Evolutionary conservation across 345 rosid genomes (phyloP).

Genomic region (Theobroma cacao): DNA sequence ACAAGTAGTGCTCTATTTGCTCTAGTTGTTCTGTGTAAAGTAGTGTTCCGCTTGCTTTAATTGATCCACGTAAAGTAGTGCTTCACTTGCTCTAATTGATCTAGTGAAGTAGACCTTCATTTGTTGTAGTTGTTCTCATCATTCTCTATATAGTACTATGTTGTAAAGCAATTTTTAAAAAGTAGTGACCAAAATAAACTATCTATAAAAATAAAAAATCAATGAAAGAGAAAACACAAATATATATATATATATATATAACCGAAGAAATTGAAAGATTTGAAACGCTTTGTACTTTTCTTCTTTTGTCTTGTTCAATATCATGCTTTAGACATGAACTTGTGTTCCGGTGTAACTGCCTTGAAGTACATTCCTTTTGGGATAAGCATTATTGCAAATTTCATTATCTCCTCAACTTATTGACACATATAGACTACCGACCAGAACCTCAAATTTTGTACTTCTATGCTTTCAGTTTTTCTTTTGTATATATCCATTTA

Average conservation of each 20-base stretch:
- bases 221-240: no score
- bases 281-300: not conserved
- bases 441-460: not conserved
- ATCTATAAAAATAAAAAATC: no score
- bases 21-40: no score
- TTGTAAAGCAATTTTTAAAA: no score
- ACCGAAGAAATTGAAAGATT: not conserved
- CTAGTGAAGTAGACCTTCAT: no score
- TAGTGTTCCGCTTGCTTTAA: no score
- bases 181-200: no score
- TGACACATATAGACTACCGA: conserved; percentile 4
- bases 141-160: no score
- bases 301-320: not conserved
- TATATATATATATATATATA: not conserved
- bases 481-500: not conserved
- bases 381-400: not conserved
- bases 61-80: no score
- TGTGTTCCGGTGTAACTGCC: conserved; percentile 20
- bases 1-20: no score
- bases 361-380: not conserved
- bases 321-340: conserved; percentile 12
- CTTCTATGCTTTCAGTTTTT: not conserved
- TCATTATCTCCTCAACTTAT: not conserved
- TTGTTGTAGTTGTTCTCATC: no score
- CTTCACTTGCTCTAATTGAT: no score